Base-by-base conservation (phyloP, 169 alveolate species). In the Cryptosporidium viatorum region DNA sequence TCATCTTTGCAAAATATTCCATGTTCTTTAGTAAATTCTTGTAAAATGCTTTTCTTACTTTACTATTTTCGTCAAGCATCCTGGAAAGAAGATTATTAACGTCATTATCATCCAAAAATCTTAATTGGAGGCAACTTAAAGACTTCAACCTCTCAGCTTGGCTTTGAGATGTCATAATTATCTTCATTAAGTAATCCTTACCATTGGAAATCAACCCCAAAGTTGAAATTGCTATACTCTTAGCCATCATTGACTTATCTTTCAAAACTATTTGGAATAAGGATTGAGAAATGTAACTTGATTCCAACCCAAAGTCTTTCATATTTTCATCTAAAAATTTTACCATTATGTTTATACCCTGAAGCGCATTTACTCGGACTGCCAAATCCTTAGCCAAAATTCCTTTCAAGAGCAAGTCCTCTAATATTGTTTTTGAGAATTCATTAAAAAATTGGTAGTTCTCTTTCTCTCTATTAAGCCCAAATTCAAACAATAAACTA, bases 201-300 rank as follows among this genome's bases (percentile, higher is more conserved):
- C 89, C 73, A 21, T 48, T 60, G 0, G 55, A 37, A 62, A 80
- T 18, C 29, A 80, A 12, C 5, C 89, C 75, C 45, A 80, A 48
- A 41, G 10, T 62, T 9, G 73, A 59, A 60, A 80, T 80, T 23
- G 89, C 74, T 18, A 59, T 43, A 23, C 55, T 48, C 23, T 37
- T 59, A n/a, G 69, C 74, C 29, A 80, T 9, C 18, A 65, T 5
- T 31, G 89, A 80, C 48, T 80, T 80, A 14, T 80, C 89, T 41
- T 65, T 80, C 23, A 10, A 16, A 14, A 39, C 74, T n/a, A 80
- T 43, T 41, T 43, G 59, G n/a, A 43, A 65, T 29, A 80, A 6
- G 3, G 7, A 1, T 10, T 65, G 35, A 21, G 69, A 58, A 31
- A 80, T 21, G 14, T 23, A 8, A 33, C n/a, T 39, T 23, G 1